These are phyloP conservation scores for Rhodotorula sp. DNA, from an alignment of 1,284 basidiomycete species.

Conservation along the genomic window DNA sequence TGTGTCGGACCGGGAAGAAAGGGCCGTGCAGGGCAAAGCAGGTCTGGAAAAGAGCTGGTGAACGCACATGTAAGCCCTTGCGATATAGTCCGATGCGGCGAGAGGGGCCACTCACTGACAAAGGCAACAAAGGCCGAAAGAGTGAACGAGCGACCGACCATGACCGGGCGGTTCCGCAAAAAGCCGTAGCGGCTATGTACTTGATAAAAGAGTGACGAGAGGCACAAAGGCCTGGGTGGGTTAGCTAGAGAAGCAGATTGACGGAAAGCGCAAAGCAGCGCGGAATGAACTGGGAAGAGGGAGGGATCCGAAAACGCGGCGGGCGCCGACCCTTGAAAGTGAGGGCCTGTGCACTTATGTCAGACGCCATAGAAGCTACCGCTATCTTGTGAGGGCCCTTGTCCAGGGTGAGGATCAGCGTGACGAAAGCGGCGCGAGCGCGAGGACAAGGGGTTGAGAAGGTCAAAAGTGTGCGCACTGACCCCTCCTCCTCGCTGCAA, in stretches of 20 bases:
- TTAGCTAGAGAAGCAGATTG: not conserved
- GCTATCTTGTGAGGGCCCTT: too few relatives aligned
- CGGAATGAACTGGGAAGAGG: not conserved
- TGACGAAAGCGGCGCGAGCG: too few relatives aligned
- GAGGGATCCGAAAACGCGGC: too few relatives aligned
- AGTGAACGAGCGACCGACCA: constrained; percentile 6
- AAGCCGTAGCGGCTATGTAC: not conserved
- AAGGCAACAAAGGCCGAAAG: constrained; percentile 1
- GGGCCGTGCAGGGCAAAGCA: not conserved
- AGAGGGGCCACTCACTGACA: not conserved
- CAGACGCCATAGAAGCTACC: too few relatives aligned
- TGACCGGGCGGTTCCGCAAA: not conserved
- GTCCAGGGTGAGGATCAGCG: too few relatives aligned
- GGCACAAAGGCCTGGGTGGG: not conserved
- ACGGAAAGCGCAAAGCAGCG: not conserved
- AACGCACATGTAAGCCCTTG: not conserved
- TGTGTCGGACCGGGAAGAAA: not conserved
- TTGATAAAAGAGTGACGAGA: not conserved
- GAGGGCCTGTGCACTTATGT: too few relatives aligned
- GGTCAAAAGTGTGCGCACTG: too few relatives aligned
- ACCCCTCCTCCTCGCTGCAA: too few relatives aligned
- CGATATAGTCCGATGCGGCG: not conserved
- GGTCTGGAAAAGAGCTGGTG: not conserved
- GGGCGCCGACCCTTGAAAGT: too few relatives aligned
- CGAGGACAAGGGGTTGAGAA: too few relatives aligned